Conservation (phyloP, 208 protist species). For the Acanthamoeba healyi region DNA sequence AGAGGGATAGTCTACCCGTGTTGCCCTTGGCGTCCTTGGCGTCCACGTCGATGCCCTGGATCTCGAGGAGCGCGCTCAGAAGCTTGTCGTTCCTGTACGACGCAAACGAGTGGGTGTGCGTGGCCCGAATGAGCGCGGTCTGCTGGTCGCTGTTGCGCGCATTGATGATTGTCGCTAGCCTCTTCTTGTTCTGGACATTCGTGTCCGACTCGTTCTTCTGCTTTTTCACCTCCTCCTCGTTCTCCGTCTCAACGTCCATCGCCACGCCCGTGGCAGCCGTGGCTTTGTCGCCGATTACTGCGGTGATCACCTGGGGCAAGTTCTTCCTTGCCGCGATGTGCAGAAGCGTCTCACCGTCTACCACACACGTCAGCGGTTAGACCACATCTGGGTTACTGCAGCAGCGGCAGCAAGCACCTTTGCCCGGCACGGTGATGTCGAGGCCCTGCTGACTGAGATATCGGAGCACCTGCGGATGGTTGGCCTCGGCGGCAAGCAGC, state of each 20-base stretch:
- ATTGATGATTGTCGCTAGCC: not conserved
- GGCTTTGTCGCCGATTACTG: not conserved
- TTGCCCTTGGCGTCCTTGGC: slow-evolving; percentile 1
- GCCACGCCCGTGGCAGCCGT: not conserved
- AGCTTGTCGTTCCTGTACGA: not conserved
- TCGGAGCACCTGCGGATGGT: not conserved
- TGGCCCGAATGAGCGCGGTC: not conserved
- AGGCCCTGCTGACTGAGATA: not conserved
- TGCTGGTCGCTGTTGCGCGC: not conserved
- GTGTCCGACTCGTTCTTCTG: not conserved
- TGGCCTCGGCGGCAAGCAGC: not conserved
- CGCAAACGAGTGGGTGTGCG: slow-evolving; percentile 5
- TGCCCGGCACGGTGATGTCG: not conserved
- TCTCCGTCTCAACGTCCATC: not conserved
- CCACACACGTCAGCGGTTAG: too few relatives aligned
- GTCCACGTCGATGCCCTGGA: not conserved
- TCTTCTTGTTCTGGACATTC: not conserved
- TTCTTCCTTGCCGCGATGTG: slow-evolving; percentile 1
- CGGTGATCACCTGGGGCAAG: not conserved
- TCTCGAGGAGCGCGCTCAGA: not conserved
- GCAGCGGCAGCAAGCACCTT: not conserved
- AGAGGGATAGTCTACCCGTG: too few relatives aligned
- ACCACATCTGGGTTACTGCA: too few relatives aligned
- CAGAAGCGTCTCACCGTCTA: not conserved
- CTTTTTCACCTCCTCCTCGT: not conserved